Evolutionary conservation across 257 asterid species (phyloP), one percentile per base, ranked within the genome.

Genomic region (Lithospermum erythrorhizon): DNA sequence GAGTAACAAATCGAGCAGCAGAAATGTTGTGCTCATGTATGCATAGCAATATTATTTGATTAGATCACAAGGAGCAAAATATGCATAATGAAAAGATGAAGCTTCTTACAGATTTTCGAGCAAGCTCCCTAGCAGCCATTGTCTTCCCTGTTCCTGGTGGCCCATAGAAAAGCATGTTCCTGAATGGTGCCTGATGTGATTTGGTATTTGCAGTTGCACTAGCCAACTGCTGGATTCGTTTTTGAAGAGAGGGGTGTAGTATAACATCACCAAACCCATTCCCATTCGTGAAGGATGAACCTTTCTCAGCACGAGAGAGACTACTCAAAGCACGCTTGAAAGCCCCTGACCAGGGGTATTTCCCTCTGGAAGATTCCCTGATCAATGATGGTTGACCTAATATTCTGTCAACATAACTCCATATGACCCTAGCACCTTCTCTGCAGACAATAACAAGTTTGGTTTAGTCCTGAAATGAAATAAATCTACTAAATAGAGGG

Each of bases 121-220:
- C 98, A 71, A 90, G 95, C 87, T 90, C 98, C 67, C 96, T 85
- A 49, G 96, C 98, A 72, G 87, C 96, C 95, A 90, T 87, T 54
- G 98, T 90, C 76, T 90, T 90, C 74, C 98, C 98, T 32, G 98
- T 87, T 68, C 98, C 98, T 24, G 96, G 98, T 57, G 96, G 95
- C 60, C 98, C 98, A 65, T 86, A 86, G 65, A 90, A 87, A 32
- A 90, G 96, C 88, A 90, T 81, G 79, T 90, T 90, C 60, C 98
- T 79, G 45, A 85, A 90, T 55, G 98, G 98, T 41, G 96, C 98
- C 74, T 85, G 85, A 63, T 90, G 95, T 45, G 76, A 66, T 77
- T 90, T 90, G 23, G 98, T 90, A 70, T 87, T 79, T 49, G 91
- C 87, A 68, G 96, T 90, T 61, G 98, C 90, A 66, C 65, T 73